Evolutionary conservation across 2,329 filamentous ascomycete species (phyloP).

Genomic region (Trichoderma atroviride): DNA sequence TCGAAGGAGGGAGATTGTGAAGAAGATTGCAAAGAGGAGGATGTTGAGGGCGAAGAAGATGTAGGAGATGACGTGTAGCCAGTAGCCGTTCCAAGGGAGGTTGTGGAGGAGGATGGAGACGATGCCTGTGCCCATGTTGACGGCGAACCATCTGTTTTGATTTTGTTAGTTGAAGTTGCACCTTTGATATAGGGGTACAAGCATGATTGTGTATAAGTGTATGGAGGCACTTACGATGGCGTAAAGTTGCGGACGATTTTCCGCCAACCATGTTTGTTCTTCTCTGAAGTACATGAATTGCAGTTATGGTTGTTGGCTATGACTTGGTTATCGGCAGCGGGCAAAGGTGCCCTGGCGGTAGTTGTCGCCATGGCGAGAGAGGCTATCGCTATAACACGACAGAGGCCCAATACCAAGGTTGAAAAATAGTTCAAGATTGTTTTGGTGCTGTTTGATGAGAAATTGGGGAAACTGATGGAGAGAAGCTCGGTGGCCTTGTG

Average conservation of each 20-base stretch:
- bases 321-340: background rate
- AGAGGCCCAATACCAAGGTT: background rate
- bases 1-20: slow-evolving; percentile 57
- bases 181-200: background rate
- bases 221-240: slow-evolving; percentile 50
- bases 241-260: slow-evolving; percentile 56
- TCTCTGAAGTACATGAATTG: slow-evolving; percentile 28
- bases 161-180: background rate
- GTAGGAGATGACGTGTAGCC: slow-evolving; percentile 62
- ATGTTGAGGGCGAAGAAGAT: slow-evolving; percentile 64
- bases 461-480: background rate
- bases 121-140: slow-evolving; percentile 70
- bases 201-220: background rate
- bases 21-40: slow-evolving; percentile 58
- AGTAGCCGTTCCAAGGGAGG: slow-evolving; percentile 61
- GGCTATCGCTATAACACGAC: too few species aligned
- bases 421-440: background rate
- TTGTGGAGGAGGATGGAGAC: slow-evolving; percentile 64
- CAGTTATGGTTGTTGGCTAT: slow-evolving; percentile 3
- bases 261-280: slow-evolving; percentile 46
- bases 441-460: background rate
- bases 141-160: slow-evolving; percentile 55
- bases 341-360: background rate
- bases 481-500: background rate
- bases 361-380: slow-evolving; percentile 14